phyloP scores from a whole-genome alignment of 257 asterid species.

The Solanum bulbocastanum region DNA sequence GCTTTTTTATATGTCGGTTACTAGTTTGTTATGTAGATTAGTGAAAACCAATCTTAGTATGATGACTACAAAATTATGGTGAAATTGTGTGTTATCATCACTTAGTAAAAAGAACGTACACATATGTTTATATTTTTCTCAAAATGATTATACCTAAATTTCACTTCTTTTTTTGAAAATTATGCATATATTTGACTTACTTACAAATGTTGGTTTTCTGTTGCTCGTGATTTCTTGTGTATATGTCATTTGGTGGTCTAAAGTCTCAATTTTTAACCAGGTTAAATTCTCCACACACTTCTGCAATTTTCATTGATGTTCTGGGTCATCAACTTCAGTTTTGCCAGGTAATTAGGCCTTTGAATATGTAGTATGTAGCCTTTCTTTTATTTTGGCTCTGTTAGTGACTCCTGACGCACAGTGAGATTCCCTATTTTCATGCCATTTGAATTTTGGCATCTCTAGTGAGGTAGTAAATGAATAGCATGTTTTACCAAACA shows the following conservation, averaged over 20 bases:
- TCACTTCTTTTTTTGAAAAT: background rate
- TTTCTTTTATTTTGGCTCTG: background rate
- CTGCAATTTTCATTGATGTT: slow-evolving; percentile 65
- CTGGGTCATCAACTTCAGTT: slow-evolving; percentile 89
- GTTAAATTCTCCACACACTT: slow-evolving; percentile 77
- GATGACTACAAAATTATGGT: background rate
- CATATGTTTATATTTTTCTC: background rate
- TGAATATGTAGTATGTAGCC: background rate
- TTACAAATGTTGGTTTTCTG: background rate
- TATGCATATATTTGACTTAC: background rate
- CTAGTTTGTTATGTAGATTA: background rate
- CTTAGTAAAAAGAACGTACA: background rate
- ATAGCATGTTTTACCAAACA: background rate
- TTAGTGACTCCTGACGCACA: background rate
- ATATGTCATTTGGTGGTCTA: background rate
- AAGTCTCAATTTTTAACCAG: slow-evolving; percentile 23
- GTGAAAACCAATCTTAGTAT: background rate
- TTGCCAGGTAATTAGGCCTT: slow-evolving; percentile 56
- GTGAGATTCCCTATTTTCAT: background rate
- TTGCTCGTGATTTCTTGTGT: background rate
- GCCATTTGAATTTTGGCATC: background rate
- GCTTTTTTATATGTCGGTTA: background rate
- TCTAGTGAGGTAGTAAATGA: background rate
- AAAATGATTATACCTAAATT: background rate
- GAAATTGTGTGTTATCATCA: background rate